Evolutionary conservation across 2,329 filamentous ascomycete species (phyloP).

Genomic region (Cercospora nicotianae): DNA sequence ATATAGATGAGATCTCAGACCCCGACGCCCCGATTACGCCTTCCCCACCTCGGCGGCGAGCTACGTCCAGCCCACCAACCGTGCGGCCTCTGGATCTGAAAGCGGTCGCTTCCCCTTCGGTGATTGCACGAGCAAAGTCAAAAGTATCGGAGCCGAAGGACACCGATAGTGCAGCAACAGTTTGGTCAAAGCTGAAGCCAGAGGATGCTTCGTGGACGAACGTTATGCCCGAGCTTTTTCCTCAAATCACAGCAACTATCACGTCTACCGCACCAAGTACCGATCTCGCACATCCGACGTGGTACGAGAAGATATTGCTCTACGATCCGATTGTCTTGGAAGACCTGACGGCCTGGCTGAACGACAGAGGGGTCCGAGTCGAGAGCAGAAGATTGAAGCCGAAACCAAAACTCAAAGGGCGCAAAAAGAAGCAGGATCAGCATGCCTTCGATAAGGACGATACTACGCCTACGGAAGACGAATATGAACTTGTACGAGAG

Average conservation of each 20-base stretch:
- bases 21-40: conserved; percentile 34
- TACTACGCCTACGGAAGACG: conserved; percentile 31
- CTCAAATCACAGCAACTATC: conserved; percentile 52
- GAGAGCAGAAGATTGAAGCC: conserved; percentile 20
- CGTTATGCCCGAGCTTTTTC: conserved; percentile 45
- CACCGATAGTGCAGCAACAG: background rate
- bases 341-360: conserved; percentile 80
- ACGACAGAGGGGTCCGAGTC: conserved; percentile 44
- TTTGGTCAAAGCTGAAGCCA: conserved; percentile 26
- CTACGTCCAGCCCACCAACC: conserved; percentile 28
- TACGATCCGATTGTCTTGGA: conserved; percentile 90
- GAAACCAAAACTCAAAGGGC: conserved; percentile 21
- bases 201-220: conserved; percentile 35
- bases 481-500: conserved; percentile 31
- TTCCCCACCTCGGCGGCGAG: conserved; percentile 36
- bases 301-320: conserved; percentile 90
- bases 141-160: conserved; percentile 2
- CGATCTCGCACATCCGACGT: conserved; percentile 56
- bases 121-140: conserved; percentile 4
- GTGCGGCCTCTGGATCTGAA: conserved; percentile 28
- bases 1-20: conserved; percentile 40
- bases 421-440: conserved; percentile 46
- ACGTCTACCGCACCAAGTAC: conserved; percentile 45
- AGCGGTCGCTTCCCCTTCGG: conserved; percentile 17
- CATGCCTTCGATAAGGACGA: conserved; percentile 58